Base-by-base conservation (phyloP, 1,284 basidiomycete species). In the Leccinum fallax region DNA sequence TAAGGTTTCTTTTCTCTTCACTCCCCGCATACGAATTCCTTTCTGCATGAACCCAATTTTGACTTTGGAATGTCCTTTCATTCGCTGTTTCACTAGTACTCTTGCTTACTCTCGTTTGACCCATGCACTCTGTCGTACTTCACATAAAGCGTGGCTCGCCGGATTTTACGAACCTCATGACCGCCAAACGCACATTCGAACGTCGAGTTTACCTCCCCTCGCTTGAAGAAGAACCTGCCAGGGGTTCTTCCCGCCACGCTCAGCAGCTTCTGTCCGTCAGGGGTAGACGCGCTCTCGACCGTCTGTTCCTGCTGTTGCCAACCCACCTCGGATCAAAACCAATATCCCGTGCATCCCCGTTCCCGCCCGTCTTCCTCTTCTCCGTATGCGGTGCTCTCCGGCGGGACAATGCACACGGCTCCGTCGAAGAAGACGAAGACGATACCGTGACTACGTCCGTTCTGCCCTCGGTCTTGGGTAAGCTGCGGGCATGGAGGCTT, bases 401-500 rank as follows among this genome's bases (percentile, higher is more conserved):
- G 24, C 54, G 21, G 5, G 48, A 32, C 28, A 16, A 10, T 9
- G 16, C 34, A 2, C 48, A 48, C 28, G 21, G 30, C n/a, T 32
- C 58, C 13, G 28, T 4, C 7, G 49, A 54, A 9, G 55, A 34
- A 36, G 19, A 1, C 2, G 55, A 61, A 43, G n/a, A 43, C 40
- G n/a, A 19, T 43, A 2, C n/a, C 40, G 40, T 43, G n/a, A 19
- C n/a, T 2, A n/a, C 54, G 19, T 57, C 61, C 43, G 11, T 71
- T n/a, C 57, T 71, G 11, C 71, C 71, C 32, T 61, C 15, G 51
- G 72, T 73, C 19, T 58, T 71, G 60, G 55, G 53, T 19, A 73
- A 58, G 59, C 58, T 71, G 49, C 64, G 69, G 21, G 55, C 59
- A 11, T 71, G 70, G 70, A 68, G 70, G 48, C 59, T 73, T 48